These are phyloP conservation scores for Talaromyces sp. DNA, from an alignment of 2,329 filamentous ascomycete genomes.

Conservation along the genomic window DNA sequence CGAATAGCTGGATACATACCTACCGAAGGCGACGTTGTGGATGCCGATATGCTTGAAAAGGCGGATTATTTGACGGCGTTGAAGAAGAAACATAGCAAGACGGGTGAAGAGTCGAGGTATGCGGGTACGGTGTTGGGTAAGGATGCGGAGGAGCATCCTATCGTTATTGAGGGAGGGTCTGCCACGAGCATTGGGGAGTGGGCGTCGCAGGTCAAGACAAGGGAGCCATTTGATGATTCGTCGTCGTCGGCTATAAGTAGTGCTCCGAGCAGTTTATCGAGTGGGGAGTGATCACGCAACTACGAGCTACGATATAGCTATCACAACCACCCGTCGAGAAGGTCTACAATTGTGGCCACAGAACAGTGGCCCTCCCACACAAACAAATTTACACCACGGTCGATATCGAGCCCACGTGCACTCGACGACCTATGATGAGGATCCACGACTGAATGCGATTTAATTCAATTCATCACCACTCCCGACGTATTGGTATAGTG, in stretches of 20 bases:
- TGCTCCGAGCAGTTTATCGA: slow-evolving; percentile 41
- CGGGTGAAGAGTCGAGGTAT: slow-evolving; percentile 81
- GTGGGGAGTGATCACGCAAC: slow-evolving; percentile 38
- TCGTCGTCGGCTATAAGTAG: slow-evolving; percentile 42
- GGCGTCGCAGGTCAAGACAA: slow-evolving; percentile 44
- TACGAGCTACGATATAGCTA: background rate
- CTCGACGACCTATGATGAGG: background rate
- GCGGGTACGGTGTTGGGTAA: slow-evolving; percentile 80
- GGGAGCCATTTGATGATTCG: slow-evolving; percentile 32
- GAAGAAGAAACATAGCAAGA: slow-evolving; percentile 91
- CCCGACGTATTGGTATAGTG: background rate
- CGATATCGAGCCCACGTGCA: background rate
- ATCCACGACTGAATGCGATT: background rate
- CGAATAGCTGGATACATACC: slow-evolving; percentile 74
- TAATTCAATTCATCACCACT: background rate
- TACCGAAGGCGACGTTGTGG: slow-evolving; percentile 51
- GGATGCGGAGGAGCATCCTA: slow-evolving; percentile 65
- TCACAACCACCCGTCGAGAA: background rate
- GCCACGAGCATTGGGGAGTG: slow-evolving; percentile 65
- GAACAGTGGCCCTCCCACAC: too few species aligned
- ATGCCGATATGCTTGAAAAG: slow-evolving; percentile 54
- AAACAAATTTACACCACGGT: background rate
- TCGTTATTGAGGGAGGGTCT: slow-evolving; percentile 76
- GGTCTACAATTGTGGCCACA: background rate
- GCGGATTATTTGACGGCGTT: slow-evolving; percentile 73